Evolutionary conservation across 139 green algal species (phyloP).

Genomic region (Monoraphidium neglectum): DNA sequence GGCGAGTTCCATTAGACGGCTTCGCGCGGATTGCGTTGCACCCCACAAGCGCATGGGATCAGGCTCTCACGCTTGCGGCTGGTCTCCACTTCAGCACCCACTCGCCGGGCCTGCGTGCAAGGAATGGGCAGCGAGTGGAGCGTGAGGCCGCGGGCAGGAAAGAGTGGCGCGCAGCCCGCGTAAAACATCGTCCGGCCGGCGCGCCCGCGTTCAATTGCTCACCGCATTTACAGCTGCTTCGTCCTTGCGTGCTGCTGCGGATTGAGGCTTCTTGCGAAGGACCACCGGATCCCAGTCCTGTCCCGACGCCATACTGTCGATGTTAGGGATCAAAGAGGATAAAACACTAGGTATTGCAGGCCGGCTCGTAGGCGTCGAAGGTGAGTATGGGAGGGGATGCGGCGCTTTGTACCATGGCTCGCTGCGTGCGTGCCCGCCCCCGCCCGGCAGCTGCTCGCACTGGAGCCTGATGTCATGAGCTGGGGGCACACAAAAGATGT

Average conservation of each 20-base stretch:
- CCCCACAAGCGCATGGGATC: not conserved
- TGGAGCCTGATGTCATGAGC: too few relatives aligned
- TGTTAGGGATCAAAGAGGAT: too few relatives aligned
- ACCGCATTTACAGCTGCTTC: slow-evolving; percentile 62
- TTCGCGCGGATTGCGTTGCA: not conserved
- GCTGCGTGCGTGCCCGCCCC: too few relatives aligned
- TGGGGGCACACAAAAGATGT: too few relatives aligned
- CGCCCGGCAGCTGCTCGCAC: too few relatives aligned
- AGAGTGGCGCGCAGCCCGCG: too few relatives aligned
- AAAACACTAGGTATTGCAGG: too few relatives aligned
- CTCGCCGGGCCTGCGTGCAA: slow-evolving; percentile 31
- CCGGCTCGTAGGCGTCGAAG: too few relatives aligned
- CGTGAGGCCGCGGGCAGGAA: too few relatives aligned
- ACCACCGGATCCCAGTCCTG: slow-evolving; percentile 78
- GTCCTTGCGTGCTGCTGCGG: slow-evolving; percentile 39
- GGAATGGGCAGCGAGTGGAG: not conserved
- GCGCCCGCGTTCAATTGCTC: not conserved
- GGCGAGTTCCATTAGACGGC: not conserved
- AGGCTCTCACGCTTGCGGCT: slow-evolving; percentile 62
- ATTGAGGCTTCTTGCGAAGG: slow-evolving; percentile 64
- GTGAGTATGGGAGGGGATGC: too few relatives aligned
- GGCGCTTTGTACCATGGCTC: too few relatives aligned
- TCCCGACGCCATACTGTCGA: too few relatives aligned
- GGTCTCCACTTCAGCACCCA: slow-evolving; percentile 65
- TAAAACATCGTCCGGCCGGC: not conserved